These are phyloP conservation scores for Kickxella alabastrina DNA, from an alignment of 192 early-diverging fungal species.

Conservation along the genomic window DNA sequence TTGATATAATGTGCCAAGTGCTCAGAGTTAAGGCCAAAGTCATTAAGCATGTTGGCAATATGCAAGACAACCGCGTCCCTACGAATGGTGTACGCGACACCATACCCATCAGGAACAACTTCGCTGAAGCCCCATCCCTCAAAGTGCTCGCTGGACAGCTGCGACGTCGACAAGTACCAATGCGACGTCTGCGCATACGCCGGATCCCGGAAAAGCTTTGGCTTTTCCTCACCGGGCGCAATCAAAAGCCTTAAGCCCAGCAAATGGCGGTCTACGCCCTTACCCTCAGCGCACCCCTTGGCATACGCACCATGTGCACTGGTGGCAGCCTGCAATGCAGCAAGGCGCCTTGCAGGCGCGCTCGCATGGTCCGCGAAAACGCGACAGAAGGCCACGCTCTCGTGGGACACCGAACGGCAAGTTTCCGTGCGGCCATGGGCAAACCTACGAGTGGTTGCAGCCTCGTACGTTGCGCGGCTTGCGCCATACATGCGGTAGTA, in stretches of 20 bases:
- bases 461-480: conserved; percentile 83
- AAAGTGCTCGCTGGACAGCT: conserved; percentile 88
- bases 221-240: conserved; percentile 72
- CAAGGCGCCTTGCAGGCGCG: conserved; percentile 57
- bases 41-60: conserved; percentile 66
- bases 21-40: conserved; percentile 54
- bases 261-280: conserved; percentile 88
- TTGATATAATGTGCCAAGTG: conserved; percentile 76
- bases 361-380: conserved; percentile 71
- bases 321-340: conserved; percentile 71
- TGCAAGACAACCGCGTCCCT: conserved; percentile 83
- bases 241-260: conserved; percentile 77
- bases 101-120: conserved; percentile 87
- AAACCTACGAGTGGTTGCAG: conserved; percentile 86
- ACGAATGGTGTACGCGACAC: conserved; percentile 93
- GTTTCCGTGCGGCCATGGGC: conserved; percentile 92
- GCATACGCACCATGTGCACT: conserved; percentile 79
- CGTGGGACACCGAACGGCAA: conserved; percentile 72
- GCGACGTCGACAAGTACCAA: conserved; percentile 91
- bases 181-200: conserved; percentile 73
- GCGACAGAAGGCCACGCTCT: conserved; percentile 78
- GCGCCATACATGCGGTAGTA: conserved; percentile 92
- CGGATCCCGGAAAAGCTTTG: conserved; percentile 79
- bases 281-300: conserved; percentile 71
- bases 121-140: conserved; percentile 89